Base-by-base conservation (phyloP, 805 yeast genomes). In the Diddensiella santjacobensis region DNA sequence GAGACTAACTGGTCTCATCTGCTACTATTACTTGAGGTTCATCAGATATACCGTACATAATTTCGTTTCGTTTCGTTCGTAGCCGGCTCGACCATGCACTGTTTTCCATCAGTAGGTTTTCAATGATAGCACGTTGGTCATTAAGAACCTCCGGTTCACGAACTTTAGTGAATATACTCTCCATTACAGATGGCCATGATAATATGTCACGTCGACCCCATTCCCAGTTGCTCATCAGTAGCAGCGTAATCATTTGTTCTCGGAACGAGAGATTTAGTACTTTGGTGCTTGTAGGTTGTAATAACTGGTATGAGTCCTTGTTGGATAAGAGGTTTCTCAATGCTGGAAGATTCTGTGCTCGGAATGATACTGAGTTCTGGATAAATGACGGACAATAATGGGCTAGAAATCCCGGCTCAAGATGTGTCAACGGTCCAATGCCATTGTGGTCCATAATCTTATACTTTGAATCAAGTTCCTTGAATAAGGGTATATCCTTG, bases 121-220 rank as follows among this genome's bases (percentile, higher is more conserved):
- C 57, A 22, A 57, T 22, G 13, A 48, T 53, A 22, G 49, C 51
- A 10, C 57, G 39, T 18, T 55, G 48, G 23, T 36, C 44, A 2
- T 48, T 39, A 22, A 54, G 20, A 2, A 48, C 39, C 17, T 51
- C 57, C 10, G 42, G 40, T 10, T 57, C 57, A 10, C 50, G 42
- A 6, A 56, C 51, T 17, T 44, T 45, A 22, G 49, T 62, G 10
- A 67, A 50, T 35, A 68, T 42, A 19, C 47, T 48, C 29, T 59
- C 60, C 61, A 68, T 53, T 10, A 61, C 53, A 4, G 44, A 38
- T 1, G 70, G 63, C 68, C 68, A 67, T 10, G 45, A 41, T 2
- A 66, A 47, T 8, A 70, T 50, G 18, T 53, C 60, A 1, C 42
- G 24, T 8, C 55, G 35, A 3, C 68, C 62, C 52, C 63, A 58